phyloP scores from a whole-genome alignment of 2,329 filamentous ascomycete genomes.

The Didymella glomerata region DNA sequence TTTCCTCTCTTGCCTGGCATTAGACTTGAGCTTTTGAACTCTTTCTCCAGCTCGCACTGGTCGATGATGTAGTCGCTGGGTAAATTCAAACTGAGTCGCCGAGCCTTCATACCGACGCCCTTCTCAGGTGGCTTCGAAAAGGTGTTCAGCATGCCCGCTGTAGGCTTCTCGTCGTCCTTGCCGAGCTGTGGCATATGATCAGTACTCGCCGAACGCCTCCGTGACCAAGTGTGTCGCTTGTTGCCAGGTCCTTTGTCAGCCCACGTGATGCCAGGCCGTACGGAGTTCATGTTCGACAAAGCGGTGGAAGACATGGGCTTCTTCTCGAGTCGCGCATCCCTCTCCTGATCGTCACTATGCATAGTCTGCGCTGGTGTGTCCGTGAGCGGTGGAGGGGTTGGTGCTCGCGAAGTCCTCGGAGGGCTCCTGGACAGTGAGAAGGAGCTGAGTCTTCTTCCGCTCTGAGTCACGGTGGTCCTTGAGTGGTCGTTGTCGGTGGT shows the following conservation, averaged over 20 bases:
- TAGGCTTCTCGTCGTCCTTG: constrained; percentile 38
- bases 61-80: constrained; percentile 79
- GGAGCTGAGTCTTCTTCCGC: constrained; percentile 44
- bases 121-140: constrained; percentile 63
- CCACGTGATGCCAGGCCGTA: constrained; percentile 43
- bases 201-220: constrained; percentile 50
- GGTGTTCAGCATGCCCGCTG: constrained; percentile 46
- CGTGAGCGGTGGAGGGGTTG: constrained; percentile 48
- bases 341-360: constrained; percentile 28
- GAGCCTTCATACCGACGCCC: constrained; percentile 78
- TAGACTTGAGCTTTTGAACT: constrained; percentile 73
- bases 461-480: constrained; percentile 37
- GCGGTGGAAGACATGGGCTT: constrained; percentile 43
- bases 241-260: constrained; percentile 33
- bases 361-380: constrained; percentile 48
- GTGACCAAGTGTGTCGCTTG: constrained; percentile 36
- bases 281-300: constrained; percentile 39
- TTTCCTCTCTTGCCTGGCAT: constrained; percentile 77
- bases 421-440: constrained; percentile 52
- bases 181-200: constrained; percentile 43
- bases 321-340: constrained; percentile 25
- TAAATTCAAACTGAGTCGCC: constrained; percentile 77
- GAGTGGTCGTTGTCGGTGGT: constrained; percentile 7
- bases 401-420: constrained; percentile 48
- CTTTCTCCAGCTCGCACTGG: constrained; percentile 71